These are phyloP conservation scores for Brassica incana DNA, from an alignment of 345 rosid species.

Conservation along the genomic window DNA sequence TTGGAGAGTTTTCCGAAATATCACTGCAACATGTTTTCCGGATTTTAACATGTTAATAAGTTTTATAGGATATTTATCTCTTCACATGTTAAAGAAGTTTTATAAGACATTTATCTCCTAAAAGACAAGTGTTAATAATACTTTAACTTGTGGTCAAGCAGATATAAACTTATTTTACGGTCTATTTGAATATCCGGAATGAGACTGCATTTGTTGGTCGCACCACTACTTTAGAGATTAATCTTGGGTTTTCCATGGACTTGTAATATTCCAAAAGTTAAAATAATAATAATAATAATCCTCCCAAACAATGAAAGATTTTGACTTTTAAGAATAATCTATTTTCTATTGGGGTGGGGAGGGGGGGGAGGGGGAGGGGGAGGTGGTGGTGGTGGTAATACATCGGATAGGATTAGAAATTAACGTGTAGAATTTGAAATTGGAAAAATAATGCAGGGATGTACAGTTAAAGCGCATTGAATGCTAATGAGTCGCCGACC, in stretches of 20 bases:
- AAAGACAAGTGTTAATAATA: no score
- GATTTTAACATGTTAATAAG: neutral
- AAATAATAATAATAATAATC: no score
- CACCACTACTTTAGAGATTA: no score
- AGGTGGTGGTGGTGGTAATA: neutral
- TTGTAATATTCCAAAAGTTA: no score
- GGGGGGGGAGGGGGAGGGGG: no score
- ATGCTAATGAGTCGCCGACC: slow-evolving; percentile 35
- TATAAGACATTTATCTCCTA: no score
- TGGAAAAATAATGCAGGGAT: slow-evolving; percentile 7
- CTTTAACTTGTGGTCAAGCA: no score
- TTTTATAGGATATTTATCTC: neutral
- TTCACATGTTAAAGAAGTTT: no score
- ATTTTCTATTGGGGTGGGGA: neutral
- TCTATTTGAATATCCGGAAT: no score
- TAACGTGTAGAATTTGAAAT: neutral
- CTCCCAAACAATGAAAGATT: neutral
- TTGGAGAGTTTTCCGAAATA: neutral
- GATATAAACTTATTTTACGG: no score
- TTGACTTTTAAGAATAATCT: neutral
- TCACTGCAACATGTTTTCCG: neutral
- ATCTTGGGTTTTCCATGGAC: no score
- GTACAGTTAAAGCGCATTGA: slow-evolving; percentile 27
- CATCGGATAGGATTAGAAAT: neutral
- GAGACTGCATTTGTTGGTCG: no score